phyloP scores from a whole-genome alignment of 78 protist species.

The Emiliania huxleyi region DNA sequence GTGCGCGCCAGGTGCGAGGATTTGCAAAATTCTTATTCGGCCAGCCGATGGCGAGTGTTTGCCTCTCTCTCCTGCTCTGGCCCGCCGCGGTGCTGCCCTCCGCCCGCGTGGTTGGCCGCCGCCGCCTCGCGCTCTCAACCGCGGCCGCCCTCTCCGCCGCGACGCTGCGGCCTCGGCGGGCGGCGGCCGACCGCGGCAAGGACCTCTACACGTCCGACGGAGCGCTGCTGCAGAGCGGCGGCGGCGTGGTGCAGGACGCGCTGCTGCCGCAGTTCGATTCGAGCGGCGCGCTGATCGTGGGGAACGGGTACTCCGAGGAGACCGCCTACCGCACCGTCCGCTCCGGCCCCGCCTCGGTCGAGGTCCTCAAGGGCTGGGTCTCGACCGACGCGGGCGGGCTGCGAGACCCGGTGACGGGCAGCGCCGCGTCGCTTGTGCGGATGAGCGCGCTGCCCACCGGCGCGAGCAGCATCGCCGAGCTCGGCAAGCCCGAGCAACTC shows the following conservation, averaged over 20 bases:
- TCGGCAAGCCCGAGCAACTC: neutral
- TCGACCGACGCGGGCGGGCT: neutral
- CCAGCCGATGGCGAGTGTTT: too few relatives aligned
- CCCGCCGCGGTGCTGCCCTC: too few relatives aligned
- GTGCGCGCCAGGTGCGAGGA: too few relatives aligned
- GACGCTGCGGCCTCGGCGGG: neutral
- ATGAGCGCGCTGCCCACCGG: neutral
- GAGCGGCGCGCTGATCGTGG: neutral
- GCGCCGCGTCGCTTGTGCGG: neutral
- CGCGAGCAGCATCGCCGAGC: neutral
- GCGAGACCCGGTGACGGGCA: neutral
- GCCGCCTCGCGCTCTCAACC: too few relatives aligned
- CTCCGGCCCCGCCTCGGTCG: neutral
- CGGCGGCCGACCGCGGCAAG: neutral
- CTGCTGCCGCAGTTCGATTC: neutral
- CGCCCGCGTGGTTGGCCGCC: too few relatives aligned
- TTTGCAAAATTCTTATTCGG: too few relatives aligned
- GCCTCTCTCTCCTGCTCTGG: too few relatives aligned
- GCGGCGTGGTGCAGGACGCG: neutral
- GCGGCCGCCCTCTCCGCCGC: too few relatives aligned
- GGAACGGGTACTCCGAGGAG: neutral
- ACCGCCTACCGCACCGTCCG: neutral
- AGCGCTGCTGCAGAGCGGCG: neutral
- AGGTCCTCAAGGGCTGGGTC: neutral
- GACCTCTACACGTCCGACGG: neutral